These are phyloP conservation scores for Calocybe gangraenosa DNA, from an alignment of 768 basidiomycete species.

Conservation along the genomic window DNA sequence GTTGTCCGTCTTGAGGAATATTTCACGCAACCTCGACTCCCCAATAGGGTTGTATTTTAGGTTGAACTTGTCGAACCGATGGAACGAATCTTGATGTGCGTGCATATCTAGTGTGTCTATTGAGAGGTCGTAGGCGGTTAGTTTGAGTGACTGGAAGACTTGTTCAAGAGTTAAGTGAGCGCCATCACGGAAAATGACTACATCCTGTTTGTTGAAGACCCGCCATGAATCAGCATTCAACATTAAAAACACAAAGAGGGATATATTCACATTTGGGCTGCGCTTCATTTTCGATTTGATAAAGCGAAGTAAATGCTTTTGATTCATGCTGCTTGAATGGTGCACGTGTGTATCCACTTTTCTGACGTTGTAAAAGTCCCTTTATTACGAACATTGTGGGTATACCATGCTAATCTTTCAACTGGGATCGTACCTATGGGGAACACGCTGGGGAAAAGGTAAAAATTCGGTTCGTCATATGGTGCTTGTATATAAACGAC, in stretches of 20 bases:
- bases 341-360: constrained; percentile 99
- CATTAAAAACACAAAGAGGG: constrained; percentile 1
- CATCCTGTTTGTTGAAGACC: constrained; percentile 51
- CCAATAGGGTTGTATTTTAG: constrained; percentile 97
- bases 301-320: constrained; percentile 96
- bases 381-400: constrained; percentile 24
- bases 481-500: constrained; percentile 15
- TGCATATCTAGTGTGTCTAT: constrained; percentile 99
- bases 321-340: constrained; percentile 99
- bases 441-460: constrained; percentile 57
- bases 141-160: constrained; percentile 93
- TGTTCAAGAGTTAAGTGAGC: constrained; percentile 82
- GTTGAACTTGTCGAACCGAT: constrained; percentile 98
- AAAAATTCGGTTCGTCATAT: constrained; percentile 1
- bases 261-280: constrained; percentile 57
- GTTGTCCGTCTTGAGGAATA: constrained; percentile 98
- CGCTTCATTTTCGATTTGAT: constrained; percentile 99
- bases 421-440: constrained; percentile 64
- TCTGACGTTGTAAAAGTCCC: constrained; percentile 97
- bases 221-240: no score
- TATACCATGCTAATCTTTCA: background rate
- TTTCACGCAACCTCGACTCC: constrained; percentile 90
- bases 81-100: constrained; percentile 96
- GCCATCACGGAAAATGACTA: constrained; percentile 94
- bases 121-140: constrained; percentile 95